A percentile compares a stretch with the other conserved stretches of the same genome.
Evolutionary conservation across 495 filamentous ascomycete species (phyloP).

Genomic region (Podospora pseudoanserina): DNA sequence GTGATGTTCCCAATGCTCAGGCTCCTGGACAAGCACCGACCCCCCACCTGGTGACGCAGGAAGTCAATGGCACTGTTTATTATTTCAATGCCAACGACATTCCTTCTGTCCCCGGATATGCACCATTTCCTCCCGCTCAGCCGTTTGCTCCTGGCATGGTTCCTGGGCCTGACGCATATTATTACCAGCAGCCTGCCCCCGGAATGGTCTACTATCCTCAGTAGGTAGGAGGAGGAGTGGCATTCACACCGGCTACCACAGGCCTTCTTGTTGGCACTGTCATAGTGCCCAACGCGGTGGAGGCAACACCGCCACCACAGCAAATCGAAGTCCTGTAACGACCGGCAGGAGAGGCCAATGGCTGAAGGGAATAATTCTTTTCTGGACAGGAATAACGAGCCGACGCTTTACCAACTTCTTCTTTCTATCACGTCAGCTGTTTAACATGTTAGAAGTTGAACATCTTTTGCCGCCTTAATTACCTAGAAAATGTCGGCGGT

Average conservation of each 20-base stretch:
- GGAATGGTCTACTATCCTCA: constrained; percentile 43
- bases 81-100: constrained; percentile 78
- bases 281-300: neutral
- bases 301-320: neutral
- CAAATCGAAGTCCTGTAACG: neutral
- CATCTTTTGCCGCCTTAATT: neutral
- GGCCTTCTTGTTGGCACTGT: neutral
- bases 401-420: neutral
- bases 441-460: neutral
- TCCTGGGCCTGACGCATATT: constrained; percentile 64
- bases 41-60: constrained; percentile 77
- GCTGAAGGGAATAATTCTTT: neutral
- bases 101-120: constrained; percentile 53
- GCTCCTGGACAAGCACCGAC: constrained; percentile 38
- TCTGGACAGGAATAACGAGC: neutral
- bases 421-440: neutral
- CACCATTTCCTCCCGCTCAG: constrained; percentile 51
- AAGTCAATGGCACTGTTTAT: constrained; percentile 91
- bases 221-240: constrained; percentile 17
- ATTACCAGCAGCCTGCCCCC: constrained; percentile 51
- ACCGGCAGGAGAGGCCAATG: neutral
- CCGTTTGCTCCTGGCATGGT: constrained; percentile 59
- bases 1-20: constrained; percentile 34
- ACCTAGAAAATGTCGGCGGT: neutral
- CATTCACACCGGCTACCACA: neutral